A percentile compares a stretch with the other conserved stretches of the same genome.
Evolutionary conservation across 768 basidiomycete species (phyloP).

Genomic region (Melanogaster broomeanus): DNA sequence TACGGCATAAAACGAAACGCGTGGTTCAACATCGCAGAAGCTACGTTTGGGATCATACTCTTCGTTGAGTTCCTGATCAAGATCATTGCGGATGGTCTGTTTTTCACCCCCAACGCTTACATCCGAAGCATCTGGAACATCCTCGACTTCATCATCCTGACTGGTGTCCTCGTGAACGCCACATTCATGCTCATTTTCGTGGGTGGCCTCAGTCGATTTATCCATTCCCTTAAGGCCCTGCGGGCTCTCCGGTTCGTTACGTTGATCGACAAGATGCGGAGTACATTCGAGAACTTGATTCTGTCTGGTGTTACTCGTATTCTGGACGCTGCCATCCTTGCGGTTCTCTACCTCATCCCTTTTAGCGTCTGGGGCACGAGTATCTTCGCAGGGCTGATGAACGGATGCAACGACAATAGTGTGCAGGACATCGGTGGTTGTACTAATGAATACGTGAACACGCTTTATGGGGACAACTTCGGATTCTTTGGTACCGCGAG

Average conservation of each 20-base stretch:
- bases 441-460: constrained; percentile 69
- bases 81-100: constrained; percentile 87
- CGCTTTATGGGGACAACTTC: constrained; percentile 60
- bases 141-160: constrained; percentile 84
- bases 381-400: constrained; percentile 86
- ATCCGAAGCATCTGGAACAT: constrained; percentile 90
- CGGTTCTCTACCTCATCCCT: constrained; percentile 89
- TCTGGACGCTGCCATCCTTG: constrained; percentile 85
- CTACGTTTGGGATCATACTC: constrained; percentile 66
- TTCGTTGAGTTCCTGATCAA: constrained; percentile 88
- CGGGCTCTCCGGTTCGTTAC: constrained; percentile 90
- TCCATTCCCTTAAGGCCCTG: constrained; percentile 84
- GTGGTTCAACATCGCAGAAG: constrained; percentile 89
- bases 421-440: constrained; percentile 62
- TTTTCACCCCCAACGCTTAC: constrained; percentile 91
- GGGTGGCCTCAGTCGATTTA: constrained; percentile 78
- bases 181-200: constrained; percentile 71
- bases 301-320: constrained; percentile 85
- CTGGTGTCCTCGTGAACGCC: constrained; percentile 74
- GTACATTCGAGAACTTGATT: constrained; percentile 84
- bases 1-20: constrained; percentile 64
- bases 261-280: constrained; percentile 81
- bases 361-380: constrained; percentile 94
- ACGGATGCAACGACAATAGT: constrained; percentile 74
- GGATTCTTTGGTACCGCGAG: constrained; percentile 77